Evolutionary conservation across 2,329 filamentous ascomycete genomes (phyloP), one percentile per base, ranked within the genome.

Genomic region (Salinomyces thailandicus): DNA sequence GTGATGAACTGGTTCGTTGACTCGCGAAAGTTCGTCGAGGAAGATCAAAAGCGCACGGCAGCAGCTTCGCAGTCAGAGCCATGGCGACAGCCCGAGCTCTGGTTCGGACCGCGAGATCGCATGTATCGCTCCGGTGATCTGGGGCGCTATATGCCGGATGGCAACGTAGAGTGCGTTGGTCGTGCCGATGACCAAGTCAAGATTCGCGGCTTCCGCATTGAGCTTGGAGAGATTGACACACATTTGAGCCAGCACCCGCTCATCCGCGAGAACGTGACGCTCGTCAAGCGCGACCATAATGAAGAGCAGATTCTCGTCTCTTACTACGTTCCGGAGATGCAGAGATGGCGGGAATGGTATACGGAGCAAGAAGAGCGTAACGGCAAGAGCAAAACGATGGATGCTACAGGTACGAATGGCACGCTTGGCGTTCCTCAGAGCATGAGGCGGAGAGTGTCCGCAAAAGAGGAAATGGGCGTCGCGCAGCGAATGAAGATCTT

Each of bases 171-270:
- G 52, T 83, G 78, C 53, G 79, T 81, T 7, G 89, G 89, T 15
- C 73, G 91, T 40, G 78, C 77, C 16, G 89, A 96, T 54, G 74
- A 81, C 48, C 89, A 96, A 57, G 84, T 95, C 65, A 98, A 96
- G 68, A 89, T 96, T 47, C 81, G 91, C 42, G 89, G 89, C 1
- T 96, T 95, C 70, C 74, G 89, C 43, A 93, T 98, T 48, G 91
- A 98, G 63, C 77, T 96, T 31, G 81, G 81, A 45, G 91, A 96
- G 48, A 95, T 96, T 48, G 87, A 96, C 59, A 81, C 71, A 28
- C 80, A 93, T 57, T 65, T 95, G 31, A 81, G 77, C 36, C 72
- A 77, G 30, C 75, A 84, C 61, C 77, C 75, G 1, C 63, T 93
- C 16, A 74, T 96, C 16, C 73, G 85, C 27, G 89, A 96, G 47